Base-by-base conservation (phyloP, 768 basidiomycete species). In the Hortiboletus flavorubellus region DNA sequence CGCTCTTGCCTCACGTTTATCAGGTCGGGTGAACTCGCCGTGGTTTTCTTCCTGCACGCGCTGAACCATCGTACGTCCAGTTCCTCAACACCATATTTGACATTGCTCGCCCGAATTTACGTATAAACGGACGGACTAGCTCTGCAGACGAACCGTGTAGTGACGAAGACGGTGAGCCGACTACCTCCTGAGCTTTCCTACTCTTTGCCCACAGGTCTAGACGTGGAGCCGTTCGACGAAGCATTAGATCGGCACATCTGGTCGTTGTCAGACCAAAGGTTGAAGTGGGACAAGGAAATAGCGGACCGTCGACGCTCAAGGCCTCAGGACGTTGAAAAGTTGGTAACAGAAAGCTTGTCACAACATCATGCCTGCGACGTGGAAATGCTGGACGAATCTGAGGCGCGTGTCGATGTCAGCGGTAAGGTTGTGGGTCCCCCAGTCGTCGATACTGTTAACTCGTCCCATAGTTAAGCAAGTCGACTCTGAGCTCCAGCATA, bases 201-300 rank as follows among this genome's bases (percentile, higher is more conserved):
- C 21, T 9, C 23, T 30, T 33, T 39, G 21, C 26, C 62, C 15
- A 64, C 31, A 21, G 26, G 15, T 14, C n/a, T 58, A 87, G 85
- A 84, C 42, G 82, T 83, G 60, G 91, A 93, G 64, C 80, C 83
- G 2, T 96, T 93, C 68, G 91, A 96, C 63, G 92, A 96, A 70
- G 84, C 82, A 3, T 80, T 96, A 33, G 93, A 95, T 67, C 75
- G 89, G 46, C 82, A 82, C 43, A 87, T 94, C 42, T 92, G 88
- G 87, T 86, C 87, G 26, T 26, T 93, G 18, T 85, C 87, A 40
- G 82, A 87, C 59, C 88, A 88, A 47, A 76, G 86, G 31, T 72
- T 92, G 49, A 80, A 86, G 59, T 91, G 84, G 26, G 85, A 92
- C 64, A 83, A 81, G 57, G 79, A 85, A 53, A 79, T 26, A 26